These are phyloP conservation scores for Neofusicoccum umdonicola DNA, from an alignment of 2,329 filamentous ascomycete genomes.

Conservation along the genomic window DNA sequence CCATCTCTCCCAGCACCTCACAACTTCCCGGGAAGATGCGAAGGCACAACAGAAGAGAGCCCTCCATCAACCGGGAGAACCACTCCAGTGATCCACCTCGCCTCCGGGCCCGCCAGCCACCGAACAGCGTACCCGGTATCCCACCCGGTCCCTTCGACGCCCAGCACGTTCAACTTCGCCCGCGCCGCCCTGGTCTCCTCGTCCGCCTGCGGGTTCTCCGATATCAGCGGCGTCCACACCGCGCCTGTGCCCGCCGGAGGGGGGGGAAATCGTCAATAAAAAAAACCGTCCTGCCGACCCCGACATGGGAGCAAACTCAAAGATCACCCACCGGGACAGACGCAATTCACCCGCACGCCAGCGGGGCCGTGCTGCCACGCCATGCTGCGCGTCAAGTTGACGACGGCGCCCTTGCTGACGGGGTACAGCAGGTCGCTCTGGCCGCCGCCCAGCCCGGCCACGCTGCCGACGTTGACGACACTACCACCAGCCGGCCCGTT, in stretches of 20 bases:
- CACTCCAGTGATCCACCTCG: constrained; percentile 51
- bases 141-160: constrained; percentile 55
- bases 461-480: constrained; percentile 38
- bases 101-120: constrained; percentile 53
- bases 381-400: constrained; percentile 58
- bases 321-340: constrained; percentile 45
- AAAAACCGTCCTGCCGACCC: too few species aligned
- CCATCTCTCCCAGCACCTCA: background rate
- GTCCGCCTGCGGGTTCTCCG: constrained; percentile 46
- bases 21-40: background rate
- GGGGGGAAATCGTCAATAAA: too few species aligned
- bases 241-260: constrained; percentile 29
- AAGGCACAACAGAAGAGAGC: background rate
- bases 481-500: constrained; percentile 45
- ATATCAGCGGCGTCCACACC: constrained; percentile 59
- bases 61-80: background rate
- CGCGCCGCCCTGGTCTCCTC: constrained; percentile 50
- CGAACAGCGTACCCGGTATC: constrained; percentile 52
- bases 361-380: constrained; percentile 49
- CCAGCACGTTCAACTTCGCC: constrained; percentile 50
- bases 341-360: constrained; percentile 51
- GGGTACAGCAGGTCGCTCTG: constrained; percentile 48
- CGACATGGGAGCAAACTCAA: too few species aligned
- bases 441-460: constrained; percentile 28
- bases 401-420: constrained; percentile 53